Evolutionary conservation across 2,329 filamentous ascomycete genomes (phyloP).

Genomic region (Apiospora koreana): DNA sequence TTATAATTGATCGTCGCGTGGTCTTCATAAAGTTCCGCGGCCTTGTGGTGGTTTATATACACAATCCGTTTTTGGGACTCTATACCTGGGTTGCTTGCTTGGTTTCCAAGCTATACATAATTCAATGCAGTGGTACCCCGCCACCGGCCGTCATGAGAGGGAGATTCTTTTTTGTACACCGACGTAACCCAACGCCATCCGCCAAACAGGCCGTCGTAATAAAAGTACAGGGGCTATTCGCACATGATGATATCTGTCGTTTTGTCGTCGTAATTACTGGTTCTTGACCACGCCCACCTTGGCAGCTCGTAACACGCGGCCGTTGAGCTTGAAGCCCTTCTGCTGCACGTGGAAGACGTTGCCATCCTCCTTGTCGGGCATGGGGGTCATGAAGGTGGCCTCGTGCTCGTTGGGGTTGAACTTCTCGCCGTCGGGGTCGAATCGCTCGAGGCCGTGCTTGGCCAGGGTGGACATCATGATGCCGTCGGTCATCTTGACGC

Average conservation of each 20-base stretch:
- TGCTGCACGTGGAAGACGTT: conserved; percentile 90
- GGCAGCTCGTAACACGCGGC: conserved; percentile 82
- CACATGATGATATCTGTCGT: conserved; percentile 5
- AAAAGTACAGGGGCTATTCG: conserved; percentile 16
- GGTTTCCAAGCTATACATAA: conserved; percentile 9
- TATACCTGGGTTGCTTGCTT: conserved; percentile 14
- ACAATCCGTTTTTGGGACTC: conserved; percentile 3
- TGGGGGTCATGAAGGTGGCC: conserved; percentile 90
- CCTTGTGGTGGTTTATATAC: conserved; percentile 2
- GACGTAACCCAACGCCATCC: conserved; percentile 17
- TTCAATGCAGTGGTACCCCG: conserved; percentile 5
- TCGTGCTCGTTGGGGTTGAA: conserved; percentile 98
- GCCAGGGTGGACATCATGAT: conserved; percentile 86
- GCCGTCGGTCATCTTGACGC: conserved; percentile 91
- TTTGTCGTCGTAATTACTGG: conserved; percentile 12
- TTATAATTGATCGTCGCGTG: conserved; percentile 1
- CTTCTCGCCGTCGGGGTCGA: conserved; percentile 80
- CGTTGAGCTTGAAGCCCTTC: conserved; percentile 95
- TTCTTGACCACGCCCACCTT: conserved; percentile 96
- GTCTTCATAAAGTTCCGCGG: neutral
- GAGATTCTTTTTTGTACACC: conserved; percentile 14
- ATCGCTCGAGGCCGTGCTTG: conserved; percentile 92
- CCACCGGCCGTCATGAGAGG: conserved; percentile 14
- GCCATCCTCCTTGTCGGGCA: conserved; percentile 85
- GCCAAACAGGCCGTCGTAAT: conserved; percentile 15